Conservation (phyloP, 2,329 filamentous ascomycete species). For the Exophiala alcalophila region DNA sequence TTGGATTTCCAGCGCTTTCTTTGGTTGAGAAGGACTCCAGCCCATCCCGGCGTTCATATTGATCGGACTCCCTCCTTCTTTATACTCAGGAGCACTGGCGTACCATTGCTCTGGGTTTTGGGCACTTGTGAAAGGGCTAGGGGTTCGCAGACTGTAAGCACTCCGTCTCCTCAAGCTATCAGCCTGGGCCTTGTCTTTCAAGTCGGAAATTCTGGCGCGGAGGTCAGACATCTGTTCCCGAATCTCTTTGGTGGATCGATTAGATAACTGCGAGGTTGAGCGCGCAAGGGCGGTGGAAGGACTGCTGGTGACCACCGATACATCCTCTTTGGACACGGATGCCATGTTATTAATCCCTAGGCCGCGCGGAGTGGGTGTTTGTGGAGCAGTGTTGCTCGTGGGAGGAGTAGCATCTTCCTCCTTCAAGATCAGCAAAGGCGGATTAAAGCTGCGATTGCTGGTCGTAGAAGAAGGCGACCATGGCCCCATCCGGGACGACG, state of each 20-base stretch:
- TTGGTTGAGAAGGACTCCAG: constrained; percentile 30
- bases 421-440: constrained; percentile 24
- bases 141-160: constrained; percentile 69
- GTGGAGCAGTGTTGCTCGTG: constrained; percentile 28
- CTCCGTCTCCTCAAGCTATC: constrained; percentile 76
- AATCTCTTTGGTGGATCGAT: constrained; percentile 49
- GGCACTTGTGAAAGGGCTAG: constrained; percentile 75
- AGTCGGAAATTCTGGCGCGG: constrained; percentile 76
- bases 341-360: constrained; percentile 29
- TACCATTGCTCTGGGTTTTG: constrained; percentile 54
- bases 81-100: constrained; percentile 40
- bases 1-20: constrained; percentile 12
- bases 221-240: constrained; percentile 83
- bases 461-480: constrained; percentile 22
- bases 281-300: constrained; percentile 20
- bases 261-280: constrained; percentile 24
- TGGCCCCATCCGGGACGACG: constrained; percentile 5
- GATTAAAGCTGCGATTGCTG: constrained; percentile 28
- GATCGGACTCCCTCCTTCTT: constrained; percentile 35
- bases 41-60: constrained; percentile 39
- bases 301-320: constrained; percentile 22
- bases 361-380: constrained; percentile 19
- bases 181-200: constrained; percentile 74
- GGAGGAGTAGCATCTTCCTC: constrained; percentile 28
- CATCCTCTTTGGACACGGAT: constrained; percentile 21